Percentiles rank a stretch among this genome's conserved stretches.
These are phyloP conservation scores for Alternaria alternata DNA, from an alignment of 2,329 filamentous ascomycete genomes.

Conservation along the genomic window DNA sequence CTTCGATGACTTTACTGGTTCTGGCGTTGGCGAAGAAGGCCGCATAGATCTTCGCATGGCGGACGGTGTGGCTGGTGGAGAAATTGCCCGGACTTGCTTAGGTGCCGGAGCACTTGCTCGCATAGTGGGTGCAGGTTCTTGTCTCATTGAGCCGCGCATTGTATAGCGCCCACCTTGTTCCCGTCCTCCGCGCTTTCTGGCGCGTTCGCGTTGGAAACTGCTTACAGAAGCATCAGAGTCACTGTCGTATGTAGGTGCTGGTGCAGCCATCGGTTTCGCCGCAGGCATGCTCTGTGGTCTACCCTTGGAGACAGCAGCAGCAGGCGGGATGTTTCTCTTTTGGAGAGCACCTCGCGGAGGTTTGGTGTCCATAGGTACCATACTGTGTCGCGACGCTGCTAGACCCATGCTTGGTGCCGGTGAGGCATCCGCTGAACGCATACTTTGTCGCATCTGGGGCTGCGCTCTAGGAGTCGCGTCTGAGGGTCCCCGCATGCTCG, in stretches of 20 bases:
- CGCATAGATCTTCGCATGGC: slow-evolving; percentile 46
- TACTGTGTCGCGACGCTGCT: slow-evolving; percentile 47
- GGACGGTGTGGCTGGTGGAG: slow-evolving; percentile 41
- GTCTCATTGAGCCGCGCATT: slow-evolving; percentile 79
- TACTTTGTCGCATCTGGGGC: slow-evolving; percentile 58
- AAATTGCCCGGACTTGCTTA: slow-evolving; percentile 53
- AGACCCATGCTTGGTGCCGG: slow-evolving; percentile 38
- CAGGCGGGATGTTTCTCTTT: slow-evolving; percentile 49
- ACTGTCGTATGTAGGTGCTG: slow-evolving; percentile 46
- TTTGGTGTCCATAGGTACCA: slow-evolving; percentile 32
- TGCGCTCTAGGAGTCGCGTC: slow-evolving; percentile 16
- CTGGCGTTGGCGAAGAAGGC: slow-evolving; percentile 37
- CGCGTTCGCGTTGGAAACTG: slow-evolving; percentile 78
- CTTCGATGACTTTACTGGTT: slow-evolving; percentile 57
- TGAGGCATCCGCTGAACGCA: slow-evolving; percentile 52
- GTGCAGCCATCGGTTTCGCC: slow-evolving; percentile 22
- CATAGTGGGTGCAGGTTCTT: slow-evolving; percentile 40
- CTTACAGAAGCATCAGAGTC: slow-evolving; percentile 64
- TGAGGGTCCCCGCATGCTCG: slow-evolving; percentile 48
- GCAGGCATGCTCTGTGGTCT: slow-evolving; percentile 41
- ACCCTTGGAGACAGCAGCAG: slow-evolving; percentile 26
- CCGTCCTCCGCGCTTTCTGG: slow-evolving; percentile 49
- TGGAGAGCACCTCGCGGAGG: slow-evolving; percentile 49
- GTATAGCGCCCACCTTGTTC: slow-evolving; percentile 59
- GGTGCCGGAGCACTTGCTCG: slow-evolving; percentile 45